Base-by-base conservation (phyloP, 345 rosid species). In the Aquilaria yunnanensis region DNA sequence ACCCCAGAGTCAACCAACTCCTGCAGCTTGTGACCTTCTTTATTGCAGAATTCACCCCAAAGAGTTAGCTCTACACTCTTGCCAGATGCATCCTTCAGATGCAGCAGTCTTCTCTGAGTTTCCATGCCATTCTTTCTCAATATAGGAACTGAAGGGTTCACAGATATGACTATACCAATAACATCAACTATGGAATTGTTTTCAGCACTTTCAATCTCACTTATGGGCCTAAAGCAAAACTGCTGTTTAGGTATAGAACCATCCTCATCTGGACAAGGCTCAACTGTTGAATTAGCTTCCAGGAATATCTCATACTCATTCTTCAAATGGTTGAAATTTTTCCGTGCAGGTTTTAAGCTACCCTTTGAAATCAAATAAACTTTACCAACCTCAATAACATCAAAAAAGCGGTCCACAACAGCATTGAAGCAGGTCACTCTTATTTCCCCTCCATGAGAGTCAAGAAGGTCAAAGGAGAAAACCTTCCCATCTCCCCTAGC, bases 51-150 rank as follows among this genome's bases (percentile, higher is more conserved):
- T 23, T 87, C 96, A 30, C 98, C 98, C 98, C 98, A 92, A 46
- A 92, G 81, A 6, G 98, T 82, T 30, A 87, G 75, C 79, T 87
- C 95, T 14, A 85, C 79, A n/a, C 81, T 83, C 78, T 78, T 83
- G 16, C 86, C 95, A 16, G 96, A 83, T 65, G 79, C 79, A 80
- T 89, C 96, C 81, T 85, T 92, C 60, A 92, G 72, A 76, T 78
- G 85, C 73, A 92, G 69, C 76, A 69, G 67, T 71, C 91, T 80
- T 85, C 92, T 81, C 79, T 89, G 96, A 51, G 98, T 92, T 84
- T 92, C 98, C 96, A 85, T 81, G 30, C 96, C 98, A 67, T 92
- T 92, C 83, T 92, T 92, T 72, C 92, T 89, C 80, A 85, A 57
- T 65, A 87, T 84, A 49, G 96, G 82, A 61, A 92, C 87, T 1